Evolutionary conservation across 1,284 basidiomycete genomes (phyloP), one percentile per base, ranked within the genome.

Genomic region (Apiotrichum akiyoshidainum): DNA sequence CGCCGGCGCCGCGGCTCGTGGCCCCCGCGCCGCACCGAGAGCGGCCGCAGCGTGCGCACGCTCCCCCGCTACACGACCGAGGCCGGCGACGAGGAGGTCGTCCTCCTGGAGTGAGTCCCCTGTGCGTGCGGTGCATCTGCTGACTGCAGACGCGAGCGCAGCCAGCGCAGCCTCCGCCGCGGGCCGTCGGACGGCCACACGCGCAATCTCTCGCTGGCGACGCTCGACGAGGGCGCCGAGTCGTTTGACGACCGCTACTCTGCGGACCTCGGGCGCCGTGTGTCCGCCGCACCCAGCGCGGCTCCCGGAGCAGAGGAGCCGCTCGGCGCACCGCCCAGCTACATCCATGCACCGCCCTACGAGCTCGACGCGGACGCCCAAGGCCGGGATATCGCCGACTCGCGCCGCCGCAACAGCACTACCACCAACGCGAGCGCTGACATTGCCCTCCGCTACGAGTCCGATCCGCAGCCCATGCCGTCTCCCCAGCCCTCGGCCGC

Each of bases 51-150:
- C 55, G 59, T 75, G 7, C 63, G 66, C 56, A 75, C 71, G 12
- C 51, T 75, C 44, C 73, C 73, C 1, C 64, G 50, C 39, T 75
- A 75, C 61, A 70, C 68, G 41, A 69, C 69, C 46, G 68, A 75
- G 41, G 70, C 71, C 14, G 71, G 73, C 16, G 71, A 73, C 41
- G 68, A 72, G 59, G 73, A 75, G 61, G 35, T 71, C 16, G 67
- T 72, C 2, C 57, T 75, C n/a, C 66, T 73, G 39, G 59, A 69
- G 68, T 70, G 54, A 52, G 70, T 67, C 31, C 10, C 14, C 19
- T 8, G n/a, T n/a, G n/a, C n/a, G n/a, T 5, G 33, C 34, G 4
- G 46, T 16, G 46, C 3, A 1, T 5, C 6, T 6, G 19, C 17
- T 17, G 46, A 12, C 12, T 5, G 16, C 41, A 45, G 44, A 53